phyloP scores from a whole-genome alignment of 192 early-diverging fungal species.

The Gorgonomyces haynaldii region DNA sequence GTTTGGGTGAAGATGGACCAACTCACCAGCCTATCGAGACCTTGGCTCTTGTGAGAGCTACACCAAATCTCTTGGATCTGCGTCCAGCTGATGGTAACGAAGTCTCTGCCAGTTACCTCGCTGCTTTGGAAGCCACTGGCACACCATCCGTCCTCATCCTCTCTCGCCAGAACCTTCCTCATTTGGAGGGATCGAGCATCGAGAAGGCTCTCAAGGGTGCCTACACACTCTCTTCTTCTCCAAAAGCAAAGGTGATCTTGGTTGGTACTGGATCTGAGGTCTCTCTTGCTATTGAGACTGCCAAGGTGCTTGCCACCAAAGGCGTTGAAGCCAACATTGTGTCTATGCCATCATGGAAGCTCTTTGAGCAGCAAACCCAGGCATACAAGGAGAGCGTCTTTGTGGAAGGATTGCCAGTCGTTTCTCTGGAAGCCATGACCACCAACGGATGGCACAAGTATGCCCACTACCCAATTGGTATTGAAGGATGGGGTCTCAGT shows the following conservation, averaged over 20 bases:
- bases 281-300: conserved; percentile 75
- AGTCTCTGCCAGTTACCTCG: conserved; percentile 75
- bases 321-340: conserved; percentile 61
- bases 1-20: conserved; percentile 96
- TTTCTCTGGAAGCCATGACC: conserved; percentile 77
- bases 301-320: conserved; percentile 50
- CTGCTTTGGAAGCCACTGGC: conserved; percentile 55
- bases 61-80: conserved; percentile 77
- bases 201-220: conserved; percentile 77
- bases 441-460: conserved; percentile 90
- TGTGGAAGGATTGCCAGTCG: conserved; percentile 62
- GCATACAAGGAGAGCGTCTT: conserved; percentile 77
- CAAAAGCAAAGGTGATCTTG: conserved; percentile 48
- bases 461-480: conserved; percentile 76
- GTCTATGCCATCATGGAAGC: conserved; percentile 84
- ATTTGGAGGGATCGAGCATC: conserved; percentile 70
- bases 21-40: conserved; percentile 99
- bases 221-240: conserved; percentile 63
- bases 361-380: conserved; percentile 75
- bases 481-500: conserved; percentile 80
- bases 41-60: conserved; percentile 72
- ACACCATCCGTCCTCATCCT: conserved; percentile 78
- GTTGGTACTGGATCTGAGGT: conserved; percentile 89
- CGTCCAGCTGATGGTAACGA: conserved; percentile 90
- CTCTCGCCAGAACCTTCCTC: conserved; percentile 89